Evolutionary conservation across 169 alveolate species (phyloP).

Genomic region (Perkinsus marinus): DNA sequence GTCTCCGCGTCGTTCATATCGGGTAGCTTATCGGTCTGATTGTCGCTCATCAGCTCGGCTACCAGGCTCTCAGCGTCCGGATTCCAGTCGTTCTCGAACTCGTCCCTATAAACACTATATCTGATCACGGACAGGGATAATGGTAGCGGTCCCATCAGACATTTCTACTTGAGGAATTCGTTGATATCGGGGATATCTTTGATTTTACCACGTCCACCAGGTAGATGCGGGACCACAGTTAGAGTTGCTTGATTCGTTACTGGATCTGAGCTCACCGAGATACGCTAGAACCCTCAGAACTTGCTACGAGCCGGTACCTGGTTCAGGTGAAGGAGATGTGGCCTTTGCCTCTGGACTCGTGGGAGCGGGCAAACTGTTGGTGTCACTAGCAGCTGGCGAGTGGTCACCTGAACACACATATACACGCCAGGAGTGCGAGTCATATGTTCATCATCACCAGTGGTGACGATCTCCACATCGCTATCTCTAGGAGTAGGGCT

Average conservation of each 20-base stretch:
- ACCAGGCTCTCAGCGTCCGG: not conserved
- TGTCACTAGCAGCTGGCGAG: not conserved
- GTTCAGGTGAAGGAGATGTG: not conserved
- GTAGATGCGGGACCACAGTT: not conserved
- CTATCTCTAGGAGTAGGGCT: not conserved
- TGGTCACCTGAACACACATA: not conserved
- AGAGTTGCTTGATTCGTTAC: not conserved
- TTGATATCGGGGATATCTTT: not conserved
- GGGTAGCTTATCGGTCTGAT: not conserved
- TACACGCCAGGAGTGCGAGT: too few species aligned
- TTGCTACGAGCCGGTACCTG: not conserved
- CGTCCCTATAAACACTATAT: not conserved
- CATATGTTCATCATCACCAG: not conserved
- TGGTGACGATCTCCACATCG: not conserved
- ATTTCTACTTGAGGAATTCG: not conserved
- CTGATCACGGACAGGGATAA: not conserved
- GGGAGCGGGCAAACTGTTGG: not conserved
- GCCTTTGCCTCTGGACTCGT: not conserved
- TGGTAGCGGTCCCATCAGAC: not conserved
- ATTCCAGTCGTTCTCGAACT: not conserved
- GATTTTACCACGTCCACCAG: not conserved
- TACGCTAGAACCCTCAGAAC: too few species aligned
- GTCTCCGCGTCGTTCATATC: not conserved
- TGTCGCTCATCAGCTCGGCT: not conserved
- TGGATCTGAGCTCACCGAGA: not conserved